Percentiles rank a stretch among this genome's conserved stretches.
phyloP scores from a whole-genome alignment of 2,329 filamentous ascomycete genomes.

The Alternaria sp. region DNA sequence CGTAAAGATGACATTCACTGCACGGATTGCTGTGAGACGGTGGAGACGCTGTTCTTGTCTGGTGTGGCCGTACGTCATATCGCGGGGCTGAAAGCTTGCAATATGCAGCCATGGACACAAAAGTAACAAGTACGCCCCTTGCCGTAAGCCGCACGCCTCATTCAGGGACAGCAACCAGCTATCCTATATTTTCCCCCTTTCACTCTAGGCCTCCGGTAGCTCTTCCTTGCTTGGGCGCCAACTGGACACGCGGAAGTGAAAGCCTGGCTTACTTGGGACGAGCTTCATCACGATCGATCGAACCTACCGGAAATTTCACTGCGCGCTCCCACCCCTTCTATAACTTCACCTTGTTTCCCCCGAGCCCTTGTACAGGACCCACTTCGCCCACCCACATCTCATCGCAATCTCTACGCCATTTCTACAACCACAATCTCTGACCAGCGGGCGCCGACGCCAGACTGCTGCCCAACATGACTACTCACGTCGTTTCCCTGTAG shows the following conservation, averaged over 20 bases:
- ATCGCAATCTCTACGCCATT: constrained; percentile 9
- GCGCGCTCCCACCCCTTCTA: constrained; percentile 14
- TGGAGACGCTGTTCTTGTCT: constrained; percentile 17
- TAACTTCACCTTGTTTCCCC: constrained; percentile 13
- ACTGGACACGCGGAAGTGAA: constrained; percentile 9
- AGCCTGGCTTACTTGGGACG: constrained; percentile 13
- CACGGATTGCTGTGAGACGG: constrained; percentile 11
- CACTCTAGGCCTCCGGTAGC: constrained; percentile 4
- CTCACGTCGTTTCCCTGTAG: constrained; percentile 67
- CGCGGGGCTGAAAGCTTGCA: constrained; percentile 22
- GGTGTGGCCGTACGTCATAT: constrained; percentile 24
- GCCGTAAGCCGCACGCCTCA: constrained; percentile 11
- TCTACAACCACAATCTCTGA: constrained; percentile 16
- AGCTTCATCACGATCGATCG: constrained; percentile 20
- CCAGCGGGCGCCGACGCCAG: constrained; percentile 15
- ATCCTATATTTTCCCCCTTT: not conserved
- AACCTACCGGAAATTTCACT: constrained; percentile 23
- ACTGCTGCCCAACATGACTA: constrained; percentile 58
- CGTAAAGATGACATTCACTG: constrained; percentile 19
- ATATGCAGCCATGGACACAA: constrained; percentile 15
- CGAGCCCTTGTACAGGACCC: not conserved
- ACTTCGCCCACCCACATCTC: constrained; percentile 7
- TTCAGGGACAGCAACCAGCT: constrained; percentile 27
- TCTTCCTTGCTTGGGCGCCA: constrained; percentile 15
- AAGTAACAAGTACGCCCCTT: constrained; percentile 11